Base-by-base conservation (phyloP, 371 early-diverging fungal species). In the Mucor saturninus region DNA sequence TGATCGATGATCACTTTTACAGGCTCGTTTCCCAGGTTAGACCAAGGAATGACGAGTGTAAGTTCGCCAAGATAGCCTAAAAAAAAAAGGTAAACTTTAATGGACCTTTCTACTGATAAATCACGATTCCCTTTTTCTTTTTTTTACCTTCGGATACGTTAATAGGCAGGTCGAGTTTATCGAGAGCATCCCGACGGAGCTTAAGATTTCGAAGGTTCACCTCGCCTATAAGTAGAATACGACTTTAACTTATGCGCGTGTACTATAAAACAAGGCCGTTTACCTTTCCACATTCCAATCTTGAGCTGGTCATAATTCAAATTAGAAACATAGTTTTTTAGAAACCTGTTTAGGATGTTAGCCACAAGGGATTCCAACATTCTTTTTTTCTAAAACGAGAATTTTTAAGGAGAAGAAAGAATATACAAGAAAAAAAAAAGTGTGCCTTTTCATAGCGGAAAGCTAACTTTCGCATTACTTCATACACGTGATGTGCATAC, bases 221-320 rank as follows among this genome's bases (percentile, higher is more conserved):
- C 72, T 95, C 90, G 46, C 95, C 94, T 91, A 69, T n/a, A 51
- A 2, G 10, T 13, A 30, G n/a, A 46, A 21, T 43, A 38, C 1
- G 8, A 43, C 14, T 46, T 48, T 28, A 48, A 11, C 14, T 28
- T 26, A 6, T 26, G 48, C 21, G 4, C 43, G 43, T 14, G 10
- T 43, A 21, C 21, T 43, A 43, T 43, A 14, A 13, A n/a, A 43
- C 43, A 43, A 13, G 14, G 5, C 5, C 0, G 43, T 46, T 43
- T 81, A 89, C 94, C 95, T 59, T 86, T 83, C 95, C 95, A 95
- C 40, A 95, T 89, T 13, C 92, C 94, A 54, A 95, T 83, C 54
- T 88, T 91, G 21, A 95, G 83, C 75, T 95, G 96, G 35, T 89
- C 89, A 37, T 91, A 90, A 65, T 93, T 93, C 21, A 95, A 79